A percentile compares a stretch with the other conserved stretches of the same genome.
These are phyloP conservation scores for Diaporthe sp. DNA, from an alignment of 2,329 filamentous ascomycete genomes.

Conservation along the genomic window DNA sequence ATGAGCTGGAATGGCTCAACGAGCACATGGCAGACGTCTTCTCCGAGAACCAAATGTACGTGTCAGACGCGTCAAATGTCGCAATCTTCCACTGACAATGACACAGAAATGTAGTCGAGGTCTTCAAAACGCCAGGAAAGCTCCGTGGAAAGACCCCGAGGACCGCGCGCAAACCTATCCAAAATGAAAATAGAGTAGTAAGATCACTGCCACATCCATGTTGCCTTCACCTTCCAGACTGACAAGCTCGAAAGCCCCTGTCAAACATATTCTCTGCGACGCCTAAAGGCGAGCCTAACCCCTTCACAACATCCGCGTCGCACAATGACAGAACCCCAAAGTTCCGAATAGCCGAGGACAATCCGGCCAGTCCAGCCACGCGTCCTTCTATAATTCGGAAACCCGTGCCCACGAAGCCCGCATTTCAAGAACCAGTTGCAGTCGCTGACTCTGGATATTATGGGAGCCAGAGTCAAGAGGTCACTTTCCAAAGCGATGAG, in stretches of 20 bases:
- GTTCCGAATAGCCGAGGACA: constrained; percentile 71
- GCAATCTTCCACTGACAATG: constrained; percentile 10
- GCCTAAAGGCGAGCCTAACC: constrained; percentile 66
- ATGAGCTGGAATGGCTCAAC: constrained; percentile 98
- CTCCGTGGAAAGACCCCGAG: constrained; percentile 85
- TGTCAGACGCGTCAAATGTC: constrained; percentile 44
- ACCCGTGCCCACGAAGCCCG: constrained; percentile 52
- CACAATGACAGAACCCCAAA: constrained; percentile 68
- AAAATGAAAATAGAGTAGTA: constrained; percentile 74
- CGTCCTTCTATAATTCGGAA: constrained; percentile 47
- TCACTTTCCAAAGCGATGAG: constrained; percentile 55
- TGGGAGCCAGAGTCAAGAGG: constrained; percentile 72
- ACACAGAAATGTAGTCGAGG: constrained; percentile 86
- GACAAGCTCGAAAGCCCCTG: constrained; percentile 63
- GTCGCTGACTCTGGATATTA: constrained; percentile 78
- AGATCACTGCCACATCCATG: constrained; percentile 46
- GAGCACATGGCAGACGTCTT: constrained; percentile 98
- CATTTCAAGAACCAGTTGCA: constrained; percentile 49
- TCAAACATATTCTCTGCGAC: constrained; percentile 71
- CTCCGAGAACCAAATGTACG: constrained; percentile 86
- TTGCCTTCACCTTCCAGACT: constrained; percentile 42
- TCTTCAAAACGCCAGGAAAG: constrained; percentile 95
- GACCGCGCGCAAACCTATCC: constrained; percentile 73
- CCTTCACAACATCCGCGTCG: constrained; percentile 63
- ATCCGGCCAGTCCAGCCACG: constrained; percentile 51